Conservation (phyloP, 805 yeast species). For the Starmerella davenportii region DNA sequence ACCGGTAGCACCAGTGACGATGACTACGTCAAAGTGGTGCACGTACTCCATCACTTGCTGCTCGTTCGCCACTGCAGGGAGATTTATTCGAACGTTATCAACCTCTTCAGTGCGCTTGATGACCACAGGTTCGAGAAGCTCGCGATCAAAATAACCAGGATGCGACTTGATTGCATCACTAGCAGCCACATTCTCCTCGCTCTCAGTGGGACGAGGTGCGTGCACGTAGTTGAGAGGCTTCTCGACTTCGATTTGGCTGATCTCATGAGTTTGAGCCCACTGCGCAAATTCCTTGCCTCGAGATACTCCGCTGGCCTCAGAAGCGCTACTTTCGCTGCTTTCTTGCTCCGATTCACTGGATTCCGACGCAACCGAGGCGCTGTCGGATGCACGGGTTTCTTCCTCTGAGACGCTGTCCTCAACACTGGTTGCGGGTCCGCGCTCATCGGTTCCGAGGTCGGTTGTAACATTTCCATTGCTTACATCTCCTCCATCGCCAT, state of each 20-base stretch:
- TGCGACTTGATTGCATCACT: slow-evolving; percentile 34
- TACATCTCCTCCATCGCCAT: background rate
- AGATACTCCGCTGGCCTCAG: slow-evolving; percentile 19
- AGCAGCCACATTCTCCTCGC: slow-evolving; percentile 58
- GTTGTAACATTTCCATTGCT: background rate
- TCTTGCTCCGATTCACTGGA: slow-evolving; percentile 26
- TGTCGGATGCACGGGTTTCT: too few species aligned
- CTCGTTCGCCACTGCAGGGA: slow-evolving; percentile 85
- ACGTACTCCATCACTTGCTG: slow-evolving; percentile 90
- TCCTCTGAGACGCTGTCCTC: slow-evolving; percentile 15
- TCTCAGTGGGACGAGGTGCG: slow-evolving; percentile 51
- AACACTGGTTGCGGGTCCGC: background rate
- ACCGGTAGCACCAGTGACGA: slow-evolving; percentile 95
- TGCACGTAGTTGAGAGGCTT: slow-evolving; percentile 32
- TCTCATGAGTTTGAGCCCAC: slow-evolving; percentile 65
- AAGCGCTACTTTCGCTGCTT: slow-evolving; percentile 19
- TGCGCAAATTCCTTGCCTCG: slow-evolving; percentile 54
- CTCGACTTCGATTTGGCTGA: slow-evolving; percentile 34
- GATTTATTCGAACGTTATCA: slow-evolving; percentile 45
- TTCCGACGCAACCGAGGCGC: slow-evolving; percentile 13
- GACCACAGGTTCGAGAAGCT: slow-evolving; percentile 39
- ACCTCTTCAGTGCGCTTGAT: slow-evolving; percentile 50
- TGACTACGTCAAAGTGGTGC: slow-evolving; percentile 75
- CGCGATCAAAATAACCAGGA: slow-evolving; percentile 22
- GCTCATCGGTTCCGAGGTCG: background rate